Base-by-base conservation (phyloP, 129 eudicot species). In the Calendula officinalis region DNA sequence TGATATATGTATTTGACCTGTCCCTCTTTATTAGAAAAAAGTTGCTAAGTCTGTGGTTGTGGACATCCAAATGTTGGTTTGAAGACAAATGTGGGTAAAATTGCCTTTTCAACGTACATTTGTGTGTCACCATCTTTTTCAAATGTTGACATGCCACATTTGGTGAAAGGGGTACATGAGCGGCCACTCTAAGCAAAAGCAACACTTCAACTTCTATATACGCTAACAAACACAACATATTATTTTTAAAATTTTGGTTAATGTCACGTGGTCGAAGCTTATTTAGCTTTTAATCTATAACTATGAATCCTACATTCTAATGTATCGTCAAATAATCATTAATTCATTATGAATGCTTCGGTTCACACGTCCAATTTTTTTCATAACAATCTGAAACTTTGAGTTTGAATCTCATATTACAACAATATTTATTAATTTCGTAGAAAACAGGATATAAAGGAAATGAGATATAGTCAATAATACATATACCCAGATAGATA, bases 181-280 rank as follows among this genome's bases (percentile, higher is more conserved):
- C 66, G 46, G 33, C 78, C 37, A 41, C 62, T 41, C 73, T 58
- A 73, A 49, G 78, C 78, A 48, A 74, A 74, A 74, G 73, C 78
- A 74, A 74, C 78, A 49, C 72, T 74, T 66, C 62, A 74, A 74
- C 78, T 74, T 66, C 73, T 58, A 49, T 30, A 30, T 48, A 48
- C 30, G 57, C 17, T 60, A 74, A 52, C 73, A 74, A 74, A 50
- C 78, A 48, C 62, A 12, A 13, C 30, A 22, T 22, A 22, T 22
- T 2, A 22, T 22, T 22, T 22, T 22, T 22, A 22, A 22, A 0
- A 22, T 22, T 22, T 59, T 59, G 6, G 64, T 39, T 39, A 7
- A 8, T 39, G 4, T 13, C 34, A 58, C 13, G 37, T 58, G 30
- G 5, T 59, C 39, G 40, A 8, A 15, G 14, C n/a, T 17, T 36